Base-by-base conservation (phyloP, 768 basidiomycete species). In the Boletus bicolor region DNA sequence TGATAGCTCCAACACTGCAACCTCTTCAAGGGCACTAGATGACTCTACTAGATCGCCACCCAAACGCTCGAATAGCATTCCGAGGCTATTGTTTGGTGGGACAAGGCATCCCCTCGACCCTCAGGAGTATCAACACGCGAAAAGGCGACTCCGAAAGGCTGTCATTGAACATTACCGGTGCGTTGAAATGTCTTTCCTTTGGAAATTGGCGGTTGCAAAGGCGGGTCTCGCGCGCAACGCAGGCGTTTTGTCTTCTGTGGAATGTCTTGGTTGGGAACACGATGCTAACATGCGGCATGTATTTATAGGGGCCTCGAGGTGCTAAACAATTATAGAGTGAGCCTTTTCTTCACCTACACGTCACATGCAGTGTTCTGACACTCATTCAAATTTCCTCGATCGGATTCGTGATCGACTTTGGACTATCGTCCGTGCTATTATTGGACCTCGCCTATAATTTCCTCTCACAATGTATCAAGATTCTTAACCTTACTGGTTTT, bases 401-500 rank as follows among this genome's bases (percentile, higher is more conserved):
- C 32, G 28, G 26, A 44, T 44, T 7, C 39, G 24, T 14, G 7
- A 21, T 45, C 24, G 21, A 46, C 21, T 11, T 44, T 44, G 51
- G 28, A 39, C 39, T 47, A 35, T 47, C 37, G 11, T 35, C 30
- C 12, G 10, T 34, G 35, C 39, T 48, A 35, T 50, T 11, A 17
- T 21, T 17, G 51, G n/a, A 24, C 12, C 10, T 41, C 32, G 14
- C 11, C 5, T 7, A 21, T 26, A 5, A 14, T 32, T 21, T 44
- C 21, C 7, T 35, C 53, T 15, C 11, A 9, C n/a, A 28, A n/a
- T 35, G 21, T 14, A 7, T 24, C 14, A 54, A 91, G 86, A 85
- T 93, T 46, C 72, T 97, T 35, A 98, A 99, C 68, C 69, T 93
- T 4, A 92, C 91, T 0, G 96, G 94, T 1, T 93, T 96, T 67